These are phyloP conservation scores for Annona squamosa DNA, from an alignment of 164 flowering plant species.

Conservation along the genomic window DNA sequence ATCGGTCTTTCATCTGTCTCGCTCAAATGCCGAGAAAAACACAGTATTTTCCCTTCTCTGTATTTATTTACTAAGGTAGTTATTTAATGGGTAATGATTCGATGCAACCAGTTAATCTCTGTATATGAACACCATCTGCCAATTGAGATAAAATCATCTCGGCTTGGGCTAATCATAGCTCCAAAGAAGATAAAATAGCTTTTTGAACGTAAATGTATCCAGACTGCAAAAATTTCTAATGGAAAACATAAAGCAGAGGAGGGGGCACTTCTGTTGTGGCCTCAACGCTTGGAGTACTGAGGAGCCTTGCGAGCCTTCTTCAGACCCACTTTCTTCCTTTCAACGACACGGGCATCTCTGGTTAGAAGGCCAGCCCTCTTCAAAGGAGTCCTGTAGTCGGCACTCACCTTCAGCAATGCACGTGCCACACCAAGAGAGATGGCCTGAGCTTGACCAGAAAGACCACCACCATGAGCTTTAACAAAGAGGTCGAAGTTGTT, in stretches of 20 bases:
- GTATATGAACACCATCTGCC: too few species aligned
- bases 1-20: too few species aligned
- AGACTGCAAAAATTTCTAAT: neutral
- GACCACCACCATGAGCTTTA: constrained; percentile 95
- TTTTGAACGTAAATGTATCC: too few species aligned
- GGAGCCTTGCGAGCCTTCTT: constrained; percentile 95
- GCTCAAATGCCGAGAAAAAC: too few species aligned
- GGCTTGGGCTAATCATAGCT: too few species aligned
- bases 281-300: constrained; percentile 79
- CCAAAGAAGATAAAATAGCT: too few species aligned
- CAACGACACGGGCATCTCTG: constrained; percentile 85
- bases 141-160: too few species aligned
- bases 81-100: too few species aligned
- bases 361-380: constrained; percentile 82
- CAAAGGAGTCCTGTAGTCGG: constrained; percentile 54
- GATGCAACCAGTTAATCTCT: too few species aligned
- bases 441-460: constrained; percentile 97
- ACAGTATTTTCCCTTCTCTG: too few species aligned
- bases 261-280: neutral
- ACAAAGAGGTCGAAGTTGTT: constrained; percentile 82
- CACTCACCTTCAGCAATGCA: constrained; percentile 83
- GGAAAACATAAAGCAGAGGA: neutral
- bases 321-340: constrained; percentile 93
- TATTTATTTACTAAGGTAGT: too few species aligned
- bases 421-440: constrained; percentile 89